Conservation (phyloP, 106 monocot species). For the Posidonia australis region DNA sequence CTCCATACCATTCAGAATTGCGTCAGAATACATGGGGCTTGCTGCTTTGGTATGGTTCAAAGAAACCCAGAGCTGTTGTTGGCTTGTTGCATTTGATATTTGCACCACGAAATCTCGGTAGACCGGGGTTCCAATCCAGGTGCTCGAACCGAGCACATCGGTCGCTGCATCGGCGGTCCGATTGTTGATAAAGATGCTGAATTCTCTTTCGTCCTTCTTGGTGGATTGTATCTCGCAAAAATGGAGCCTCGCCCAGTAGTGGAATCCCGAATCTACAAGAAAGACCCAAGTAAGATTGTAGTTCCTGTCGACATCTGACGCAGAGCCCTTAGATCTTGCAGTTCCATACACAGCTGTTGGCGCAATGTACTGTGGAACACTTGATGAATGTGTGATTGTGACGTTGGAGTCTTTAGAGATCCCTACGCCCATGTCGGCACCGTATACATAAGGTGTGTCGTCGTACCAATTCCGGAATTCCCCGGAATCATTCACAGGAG, state of each 20-base stretch:
- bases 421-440: slow-evolving; percentile 39
- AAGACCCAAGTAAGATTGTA: slow-evolving; percentile 71
- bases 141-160: slow-evolving; percentile 10
- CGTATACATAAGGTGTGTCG: slow-evolving; percentile 42
- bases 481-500: slow-evolving; percentile 22
- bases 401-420: slow-evolving; percentile 40
- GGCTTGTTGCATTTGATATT: not conserved
- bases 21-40: too few species aligned
- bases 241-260: slow-evolving; percentile 53
- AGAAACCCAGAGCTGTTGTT: slow-evolving; percentile 24
- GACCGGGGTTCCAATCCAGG: slow-evolving; percentile 22
- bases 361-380: slow-evolving; percentile 35
- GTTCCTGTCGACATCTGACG: slow-evolving; percentile 24
- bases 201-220: slow-evolving; percentile 21
- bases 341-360: slow-evolving; percentile 47
- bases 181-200: slow-evolving; percentile 36
- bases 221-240: slow-evolving; percentile 62
- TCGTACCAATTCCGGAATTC: slow-evolving; percentile 51
- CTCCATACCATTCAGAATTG: too few species aligned
- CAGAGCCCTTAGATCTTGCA: slow-evolving; percentile 52
- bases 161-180: slow-evolving; percentile 12
- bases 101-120: slow-evolving; percentile 25
- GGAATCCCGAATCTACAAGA: slow-evolving; percentile 42
- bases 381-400: slow-evolving; percentile 29
- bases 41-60: slow-evolving; percentile 28